Conservation (phyloP, 192 early-diverging fungal genomes). For the Coemansia sp. region DNA sequence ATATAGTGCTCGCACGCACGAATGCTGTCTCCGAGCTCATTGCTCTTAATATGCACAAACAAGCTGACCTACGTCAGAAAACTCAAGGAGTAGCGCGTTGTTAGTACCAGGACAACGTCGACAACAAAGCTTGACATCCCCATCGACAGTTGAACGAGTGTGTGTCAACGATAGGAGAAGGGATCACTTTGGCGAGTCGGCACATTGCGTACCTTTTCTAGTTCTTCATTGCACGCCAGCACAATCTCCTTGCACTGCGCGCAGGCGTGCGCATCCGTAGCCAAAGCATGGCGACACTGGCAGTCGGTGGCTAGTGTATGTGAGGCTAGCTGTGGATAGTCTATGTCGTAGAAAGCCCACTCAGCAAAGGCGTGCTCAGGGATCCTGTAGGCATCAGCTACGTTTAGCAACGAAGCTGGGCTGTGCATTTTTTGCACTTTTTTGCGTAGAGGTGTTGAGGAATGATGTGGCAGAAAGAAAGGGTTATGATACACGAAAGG, state of each 20-base stretch:
- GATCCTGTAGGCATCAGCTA: conserved; percentile 14
- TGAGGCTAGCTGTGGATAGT: conserved; percentile 19
- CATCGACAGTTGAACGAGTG: too few relatives aligned
- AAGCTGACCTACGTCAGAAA: conserved; percentile 25
- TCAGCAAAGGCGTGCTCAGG: conserved; percentile 43
- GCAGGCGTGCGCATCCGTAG: background rate
- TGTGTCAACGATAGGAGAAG: background rate
- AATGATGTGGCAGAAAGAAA: background rate
- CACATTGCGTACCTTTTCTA: conserved; percentile 35
- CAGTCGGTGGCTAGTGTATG: conserved; percentile 11
- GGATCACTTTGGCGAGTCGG: background rate
- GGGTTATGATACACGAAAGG: too few relatives aligned
- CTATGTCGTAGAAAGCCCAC: conserved; percentile 43
- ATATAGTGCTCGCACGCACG: conserved; percentile 32
- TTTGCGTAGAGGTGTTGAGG: background rate
- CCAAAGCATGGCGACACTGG: background rate
- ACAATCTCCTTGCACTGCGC: conserved; percentile 19
- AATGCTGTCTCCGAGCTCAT: conserved; percentile 32
- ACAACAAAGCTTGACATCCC: too few relatives aligned
- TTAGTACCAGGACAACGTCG: background rate
- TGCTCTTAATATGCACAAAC: conserved; percentile 39
- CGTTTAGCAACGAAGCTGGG: background rate
- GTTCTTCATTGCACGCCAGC: conserved; percentile 16
- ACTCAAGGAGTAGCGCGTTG: background rate
- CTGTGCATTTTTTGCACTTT: background rate